Conservation (phyloP, 2,329 filamentous ascomycete genomes). For the Ceratocystis ficicola region DNA sequence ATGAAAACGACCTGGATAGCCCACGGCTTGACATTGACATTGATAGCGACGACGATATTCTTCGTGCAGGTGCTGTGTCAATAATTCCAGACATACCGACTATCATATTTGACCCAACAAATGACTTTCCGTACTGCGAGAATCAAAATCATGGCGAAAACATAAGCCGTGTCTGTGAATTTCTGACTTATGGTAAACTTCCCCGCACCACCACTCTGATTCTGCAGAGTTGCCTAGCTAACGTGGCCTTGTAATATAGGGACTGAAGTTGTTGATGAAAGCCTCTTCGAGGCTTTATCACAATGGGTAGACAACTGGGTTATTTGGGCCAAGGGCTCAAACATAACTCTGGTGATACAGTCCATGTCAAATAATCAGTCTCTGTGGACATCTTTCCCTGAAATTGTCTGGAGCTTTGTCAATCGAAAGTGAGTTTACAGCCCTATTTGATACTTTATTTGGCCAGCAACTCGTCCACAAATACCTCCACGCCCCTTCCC, state of each 20-base stretch:
- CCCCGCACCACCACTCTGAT: conserved; percentile 22
- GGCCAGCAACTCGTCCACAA: no score
- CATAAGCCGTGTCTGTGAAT: conserved; percentile 31
- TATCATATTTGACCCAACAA: conserved; percentile 33
- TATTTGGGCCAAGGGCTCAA: conserved; percentile 30
- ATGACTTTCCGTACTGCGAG: conserved; percentile 37
- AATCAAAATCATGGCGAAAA: conserved; percentile 29
- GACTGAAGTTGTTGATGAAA: conserved; percentile 30
- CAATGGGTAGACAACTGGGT: conserved; percentile 43
- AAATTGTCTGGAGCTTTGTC: conserved; percentile 35
- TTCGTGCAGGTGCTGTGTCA: conserved; percentile 9
- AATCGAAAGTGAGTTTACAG: conserved; percentile 21
- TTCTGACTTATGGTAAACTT: conserved; percentile 29
- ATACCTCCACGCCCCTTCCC: neutral
- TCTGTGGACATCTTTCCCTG: conserved; percentile 44
- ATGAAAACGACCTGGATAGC: conserved; percentile 26
- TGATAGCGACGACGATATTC: conserved; percentile 11
- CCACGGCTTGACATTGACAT: conserved; percentile 22
- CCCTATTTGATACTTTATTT: neutral
- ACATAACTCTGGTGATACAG: conserved; percentile 31
- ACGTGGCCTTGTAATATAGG: conserved; percentile 30
- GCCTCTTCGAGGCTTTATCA: conserved; percentile 35
- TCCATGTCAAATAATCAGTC: conserved; percentile 35
- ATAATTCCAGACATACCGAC: conserved; percentile 24
- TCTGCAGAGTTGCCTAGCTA: neutral